Evolutionary conservation across 805 yeast species (phyloP).

Genomic region (Candida germanica): DNA sequence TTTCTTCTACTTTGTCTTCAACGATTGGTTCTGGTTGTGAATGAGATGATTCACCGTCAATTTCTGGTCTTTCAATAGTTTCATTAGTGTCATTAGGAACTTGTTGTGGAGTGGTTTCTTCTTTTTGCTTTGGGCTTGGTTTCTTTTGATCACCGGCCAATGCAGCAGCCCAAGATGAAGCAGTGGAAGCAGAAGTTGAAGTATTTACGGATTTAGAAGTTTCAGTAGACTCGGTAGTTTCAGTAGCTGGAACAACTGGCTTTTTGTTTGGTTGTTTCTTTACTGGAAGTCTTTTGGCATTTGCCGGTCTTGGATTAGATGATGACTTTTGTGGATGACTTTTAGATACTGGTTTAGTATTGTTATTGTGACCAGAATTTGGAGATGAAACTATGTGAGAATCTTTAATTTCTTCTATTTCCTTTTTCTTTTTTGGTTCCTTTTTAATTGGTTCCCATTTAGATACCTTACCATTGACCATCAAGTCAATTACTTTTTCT

Average conservation of each 20-base stretch:
- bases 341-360: slow-evolving; percentile 4
- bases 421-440: slow-evolving; percentile 45
- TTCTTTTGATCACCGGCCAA: slow-evolving; percentile 33
- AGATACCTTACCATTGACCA: slow-evolving; percentile 83
- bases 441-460: slow-evolving; percentile 94
- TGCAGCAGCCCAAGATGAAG: slow-evolving; percentile 44
- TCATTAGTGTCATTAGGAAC: not conserved
- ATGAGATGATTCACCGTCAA: not conserved
- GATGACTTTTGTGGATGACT: slow-evolving; percentile 5
- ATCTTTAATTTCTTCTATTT: slow-evolving; percentile 12
- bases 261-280: not conserved
- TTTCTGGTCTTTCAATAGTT: slow-evolving; percentile 13
- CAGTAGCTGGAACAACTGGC: not conserved
- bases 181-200: slow-evolving; percentile 16
- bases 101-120: slow-evolving; percentile 13
- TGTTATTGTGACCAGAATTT: slow-evolving; percentile 10
- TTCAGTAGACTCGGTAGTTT: slow-evolving; percentile 11
- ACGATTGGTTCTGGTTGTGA: slow-evolving; percentile 28
- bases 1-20: slow-evolving; percentile 33
- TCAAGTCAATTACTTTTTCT: slow-evolving; percentile 79
- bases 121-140: slow-evolving; percentile 16
- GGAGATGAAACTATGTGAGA: slow-evolving; percentile 1
- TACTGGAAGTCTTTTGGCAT: slow-evolving; percentile 3
- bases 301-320: not conserved
- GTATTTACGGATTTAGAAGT: slow-evolving; percentile 14